Evolutionary conservation across 1,284 basidiomycete species (phyloP).

Genomic region (Ganoderma lucidum): DNA sequence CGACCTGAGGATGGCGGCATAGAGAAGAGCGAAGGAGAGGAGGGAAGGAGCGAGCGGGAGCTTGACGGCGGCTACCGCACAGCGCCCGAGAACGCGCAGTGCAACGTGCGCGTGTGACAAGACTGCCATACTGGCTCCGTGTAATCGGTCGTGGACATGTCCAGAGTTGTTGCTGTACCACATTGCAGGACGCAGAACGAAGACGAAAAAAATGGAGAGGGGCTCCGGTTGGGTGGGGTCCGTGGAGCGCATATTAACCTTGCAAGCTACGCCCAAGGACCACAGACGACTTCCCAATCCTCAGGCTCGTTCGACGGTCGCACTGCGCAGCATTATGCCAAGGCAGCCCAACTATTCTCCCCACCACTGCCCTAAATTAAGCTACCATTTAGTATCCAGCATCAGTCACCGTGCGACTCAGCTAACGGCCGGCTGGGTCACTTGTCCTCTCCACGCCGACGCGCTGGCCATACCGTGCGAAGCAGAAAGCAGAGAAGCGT

Average conservation of each 20-base stretch:
- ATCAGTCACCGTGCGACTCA: background rate
- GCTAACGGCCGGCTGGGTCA: background rate
- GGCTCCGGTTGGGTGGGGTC: background rate
- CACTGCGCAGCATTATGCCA: slow-evolving; percentile 1
- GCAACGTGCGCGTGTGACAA: slow-evolving; percentile 10
- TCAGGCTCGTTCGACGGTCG: background rate
- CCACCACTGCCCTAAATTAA: background rate
- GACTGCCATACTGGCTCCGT: background rate
- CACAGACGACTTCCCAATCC: background rate
- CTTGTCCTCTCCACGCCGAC: background rate
- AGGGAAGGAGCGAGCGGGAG: slow-evolving; percentile 28
- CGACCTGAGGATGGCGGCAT: slow-evolving; percentile 16
- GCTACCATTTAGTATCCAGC: background rate
- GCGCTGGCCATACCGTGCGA: background rate
- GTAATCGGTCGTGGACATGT: background rate
- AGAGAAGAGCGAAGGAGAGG: slow-evolving; percentile 30
- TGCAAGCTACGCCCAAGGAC: background rate
- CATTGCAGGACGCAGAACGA: slow-evolving; percentile 5
- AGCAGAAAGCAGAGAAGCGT: slow-evolving; percentile 2
- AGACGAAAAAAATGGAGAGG: background rate
- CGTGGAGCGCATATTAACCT: background rate
- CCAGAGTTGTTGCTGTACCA: background rate
- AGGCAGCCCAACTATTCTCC: background rate
- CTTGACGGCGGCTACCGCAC: slow-evolving; percentile 8
- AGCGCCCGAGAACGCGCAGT: slow-evolving; percentile 17